A percentile compares a stretch with the other conserved stretches of the same genome.
These are phyloP conservation scores for Ceratocystis smalleyi DNA, from an alignment of 2,329 filamentous ascomycete species.

Conservation along the genomic window DNA sequence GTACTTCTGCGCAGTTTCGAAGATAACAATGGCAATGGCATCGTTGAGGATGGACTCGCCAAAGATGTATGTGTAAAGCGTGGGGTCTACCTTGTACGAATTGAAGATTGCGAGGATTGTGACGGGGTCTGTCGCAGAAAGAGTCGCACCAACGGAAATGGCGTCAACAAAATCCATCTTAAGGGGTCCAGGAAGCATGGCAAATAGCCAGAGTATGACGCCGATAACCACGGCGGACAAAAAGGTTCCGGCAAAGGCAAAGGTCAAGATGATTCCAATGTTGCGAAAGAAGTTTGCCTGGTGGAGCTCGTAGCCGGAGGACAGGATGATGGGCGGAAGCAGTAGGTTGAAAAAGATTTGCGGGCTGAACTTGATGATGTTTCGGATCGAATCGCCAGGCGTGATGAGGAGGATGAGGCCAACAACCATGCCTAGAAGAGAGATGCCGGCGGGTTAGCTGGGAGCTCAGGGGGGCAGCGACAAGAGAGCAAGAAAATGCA, in stretches of 20 bases:
- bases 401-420: constrained; percentile 74
- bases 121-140: constrained; percentile 92
- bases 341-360: constrained; percentile 99
- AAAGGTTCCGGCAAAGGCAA: constrained; percentile 93
- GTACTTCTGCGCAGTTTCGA: constrained; percentile 92
- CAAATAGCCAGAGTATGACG: constrained; percentile 76
- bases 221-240: constrained; percentile 93
- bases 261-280: constrained; percentile 91
- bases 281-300: constrained; percentile 99
- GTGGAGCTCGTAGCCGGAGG: constrained; percentile 91
- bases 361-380: constrained; percentile 90
- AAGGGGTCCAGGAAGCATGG: constrained; percentile 66
- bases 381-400: constrained; percentile 68
- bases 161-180: constrained; percentile 87
- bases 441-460: constrained; percentile 3
- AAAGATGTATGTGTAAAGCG: constrained; percentile 97
- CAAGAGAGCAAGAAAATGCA: background rate
- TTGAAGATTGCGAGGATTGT: constrained; percentile 98
- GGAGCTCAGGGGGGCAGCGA: background rate
- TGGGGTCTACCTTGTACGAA: constrained; percentile 96
- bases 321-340: constrained; percentile 94
- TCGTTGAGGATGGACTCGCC: constrained; percentile 97
- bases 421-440: constrained; percentile 68
- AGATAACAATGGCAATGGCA: constrained; percentile 94
- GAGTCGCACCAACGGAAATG: constrained; percentile 86